Base-by-base conservation (phyloP, 139 green algal species). In the Astrephomene gubernaculifera region DNA sequence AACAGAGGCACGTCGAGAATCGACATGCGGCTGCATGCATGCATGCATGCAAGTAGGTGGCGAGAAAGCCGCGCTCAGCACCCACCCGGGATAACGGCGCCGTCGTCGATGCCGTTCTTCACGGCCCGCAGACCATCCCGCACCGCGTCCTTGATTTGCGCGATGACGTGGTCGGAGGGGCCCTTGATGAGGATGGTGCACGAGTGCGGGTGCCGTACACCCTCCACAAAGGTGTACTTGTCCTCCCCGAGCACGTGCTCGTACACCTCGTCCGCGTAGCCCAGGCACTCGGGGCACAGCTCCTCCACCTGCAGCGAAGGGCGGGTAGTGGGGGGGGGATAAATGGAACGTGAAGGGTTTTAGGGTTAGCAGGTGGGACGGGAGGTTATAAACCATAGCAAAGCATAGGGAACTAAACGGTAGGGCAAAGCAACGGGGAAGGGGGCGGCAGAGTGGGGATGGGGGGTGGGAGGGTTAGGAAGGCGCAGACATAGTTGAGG, bases 161-260 rank as follows among this genome's bases (percentile, higher is more conserved):
- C 96, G 67, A 99, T 98, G 60, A 95, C 97, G 94, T 99, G 94
- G 89, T 99, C 97, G 81, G 97, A 97, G 33, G 96, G 96, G 0
- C 97, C 94, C 93, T 99, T 99, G 87, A 99, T 97, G 35, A 99
- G 92, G 72, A 99, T 96, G 71, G 98, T 99, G 92, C 97, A 99
- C 4, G 91, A 97, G 86, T 91, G 89, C 0, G 96, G 94, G 91
- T 99, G 93, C 54, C 90, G 87, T 36, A 98, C 95, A 43, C 97
- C 93, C 91, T 99, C 97, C 65, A 99, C 94, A 85, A 99, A 99
- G 1, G 98, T 99, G 95, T 97, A 99, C 93, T 99, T 99, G 31
- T 99, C 98, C 76, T 99, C 98, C 4, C 98, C 98, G 24, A 99
- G 93, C 69, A 98, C 91, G 90, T 99, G 96, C 92, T 99, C 97